Base-by-base conservation (phyloP, 1,284 basidiomycete genomes). In the Melampsora larici-populina region DNA sequence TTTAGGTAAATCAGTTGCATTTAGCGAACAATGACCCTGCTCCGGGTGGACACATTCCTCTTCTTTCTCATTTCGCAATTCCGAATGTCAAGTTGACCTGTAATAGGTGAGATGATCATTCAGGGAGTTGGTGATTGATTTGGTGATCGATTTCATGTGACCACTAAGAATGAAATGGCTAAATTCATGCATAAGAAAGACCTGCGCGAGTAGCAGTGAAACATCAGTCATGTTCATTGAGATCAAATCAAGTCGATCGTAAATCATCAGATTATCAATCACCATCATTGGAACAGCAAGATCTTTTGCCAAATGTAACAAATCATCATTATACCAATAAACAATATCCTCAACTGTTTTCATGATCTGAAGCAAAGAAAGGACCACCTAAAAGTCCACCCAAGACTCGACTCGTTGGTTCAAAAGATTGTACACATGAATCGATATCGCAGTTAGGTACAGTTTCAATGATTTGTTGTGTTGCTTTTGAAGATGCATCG, bases 171-270 rank as follows among this genome's bases (percentile, higher is more conserved):
- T n/a, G n/a, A n/a, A 31, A 63, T n/a, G 48, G 48, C 11, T 51
- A 58, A 84, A 94, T 91, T 83, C 94, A 88, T 68, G 95, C 92
- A 82, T 89, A 93, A 6, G 94, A 95, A 72, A 97, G 86, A 8
- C 94, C 94, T 0, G 93, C 97, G 0, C 90, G 89, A 2, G 93
- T 94, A 2, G 79, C 70, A 29, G 88, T 84, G 83, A 97, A 97
- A 1, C n/a, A n/a, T n/a, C n/a, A n/a, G n/a, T n/a, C n/a, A n/a
- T n/a, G n/a, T n/a, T n/a, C n/a, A n/a, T n/a, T n/a, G n/a, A n/a
- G n/a, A n/a, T n/a, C n/a, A n/a, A n/a, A n/a, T n/a, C n/a, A n/a
- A n/a, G n/a, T n/a, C n/a, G n/a, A n/a, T n/a, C n/a, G n/a, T n/a
- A n/a, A n/a, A n/a, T n/a, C n/a, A n/a, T n/a, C n/a, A n/a, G n/a